A percentile compares a stretch with the other conserved stretches of the same genome.
These are phyloP conservation scores for Scytalidium lignicola DNA, from an alignment of 2,329 filamentous ascomycete species.

Conservation along the genomic window DNA sequence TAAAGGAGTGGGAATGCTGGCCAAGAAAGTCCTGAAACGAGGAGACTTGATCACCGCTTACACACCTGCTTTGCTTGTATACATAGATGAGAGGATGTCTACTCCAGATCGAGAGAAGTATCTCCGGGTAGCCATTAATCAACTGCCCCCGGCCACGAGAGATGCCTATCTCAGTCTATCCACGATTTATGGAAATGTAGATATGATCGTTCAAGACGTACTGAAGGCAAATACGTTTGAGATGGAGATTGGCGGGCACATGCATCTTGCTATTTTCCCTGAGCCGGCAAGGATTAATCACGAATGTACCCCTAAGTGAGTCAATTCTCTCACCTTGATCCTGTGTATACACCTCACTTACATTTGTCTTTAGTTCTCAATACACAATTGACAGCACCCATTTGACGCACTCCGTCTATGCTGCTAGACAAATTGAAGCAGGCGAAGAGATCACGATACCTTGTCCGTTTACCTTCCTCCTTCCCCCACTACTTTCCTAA, in stretches of 20 bases:
- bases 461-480: constrained; percentile 12
- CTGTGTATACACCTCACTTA: background rate
- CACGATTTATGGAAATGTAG: constrained; percentile 1
- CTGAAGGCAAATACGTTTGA: constrained; percentile 12
- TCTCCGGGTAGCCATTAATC: constrained; percentile 4
- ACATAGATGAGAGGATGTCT: background rate
- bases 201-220: constrained; percentile 5
- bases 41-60: constrained; percentile 1
- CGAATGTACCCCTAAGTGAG: constrained; percentile 37
- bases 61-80: constrained; percentile 3
- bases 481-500: too few relatives aligned
- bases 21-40: background rate
- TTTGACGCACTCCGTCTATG: constrained; percentile 35
- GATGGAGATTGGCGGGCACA: constrained; percentile 5
- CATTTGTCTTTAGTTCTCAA: constrained; percentile 5
- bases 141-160: background rate
- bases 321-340: background rate
- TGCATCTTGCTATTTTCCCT: constrained; percentile 24
- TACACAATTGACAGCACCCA: constrained; percentile 28
- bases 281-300: constrained; percentile 36
- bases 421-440: constrained; percentile 25
- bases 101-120: background rate
- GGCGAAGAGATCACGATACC: constrained; percentile 37
- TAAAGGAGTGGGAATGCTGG: constrained; percentile 5
- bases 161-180: constrained; percentile 4